These are phyloP conservation scores for Tetraselmis striata DNA, from an alignment of 139 green algal species.

Conservation along the genomic window DNA sequence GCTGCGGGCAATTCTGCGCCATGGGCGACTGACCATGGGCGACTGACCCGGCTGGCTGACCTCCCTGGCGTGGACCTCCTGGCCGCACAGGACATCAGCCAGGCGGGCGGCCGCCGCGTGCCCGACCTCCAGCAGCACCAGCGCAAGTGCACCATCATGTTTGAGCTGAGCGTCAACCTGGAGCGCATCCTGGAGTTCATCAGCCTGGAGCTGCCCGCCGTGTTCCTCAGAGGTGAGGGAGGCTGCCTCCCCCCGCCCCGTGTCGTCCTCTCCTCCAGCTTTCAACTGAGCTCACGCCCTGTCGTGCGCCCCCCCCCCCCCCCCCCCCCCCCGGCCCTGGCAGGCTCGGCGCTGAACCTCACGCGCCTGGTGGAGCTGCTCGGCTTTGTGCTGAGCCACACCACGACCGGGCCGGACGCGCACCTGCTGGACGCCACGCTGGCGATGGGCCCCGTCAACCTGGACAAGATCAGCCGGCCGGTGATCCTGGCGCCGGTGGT, in stretches of 20 bases:
- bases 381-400: constrained; percentile 68
- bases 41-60: no score
- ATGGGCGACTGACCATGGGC: no score
- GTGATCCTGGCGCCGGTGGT: constrained; percentile 46
- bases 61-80: no score
- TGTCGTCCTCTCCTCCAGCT: neutral
- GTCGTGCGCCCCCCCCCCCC: no score
- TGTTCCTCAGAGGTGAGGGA: constrained; percentile 21
- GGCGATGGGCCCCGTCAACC: neutral
- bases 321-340: neutral
- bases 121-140: neutral
- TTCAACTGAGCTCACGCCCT: neutral
- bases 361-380: constrained; percentile 66
- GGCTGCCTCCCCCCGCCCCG: no score
- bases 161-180: constrained; percentile 65
- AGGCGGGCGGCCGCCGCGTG: neutral
- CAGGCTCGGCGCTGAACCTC: constrained; percentile 38
- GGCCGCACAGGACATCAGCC: neutral
- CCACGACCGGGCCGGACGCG: constrained; percentile 40
- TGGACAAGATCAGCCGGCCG: constrained; percentile 29
- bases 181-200: constrained; percentile 72
- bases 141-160: constrained; percentile 55
- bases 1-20: no score
- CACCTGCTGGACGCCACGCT: constrained; percentile 19
- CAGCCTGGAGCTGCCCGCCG: constrained; percentile 27